phyloP scores from a whole-genome alignment of 768 basidiomycete genomes.

The Wakefieldia striispora region DNA sequence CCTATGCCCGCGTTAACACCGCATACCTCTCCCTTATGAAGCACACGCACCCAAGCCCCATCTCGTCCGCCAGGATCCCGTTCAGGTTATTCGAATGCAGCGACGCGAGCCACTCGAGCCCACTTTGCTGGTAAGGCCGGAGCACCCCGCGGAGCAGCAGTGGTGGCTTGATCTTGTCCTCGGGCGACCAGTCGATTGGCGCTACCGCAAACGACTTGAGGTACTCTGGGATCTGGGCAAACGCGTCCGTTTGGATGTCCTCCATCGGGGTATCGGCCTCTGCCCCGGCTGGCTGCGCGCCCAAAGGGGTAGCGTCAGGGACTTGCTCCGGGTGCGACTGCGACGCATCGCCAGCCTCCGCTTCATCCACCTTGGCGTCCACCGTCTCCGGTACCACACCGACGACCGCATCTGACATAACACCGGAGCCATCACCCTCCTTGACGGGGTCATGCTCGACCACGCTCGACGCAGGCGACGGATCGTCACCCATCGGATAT shows the following conservation, averaged over 20 bases:
- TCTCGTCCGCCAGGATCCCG: constrained; percentile 88
- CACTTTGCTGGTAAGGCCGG: constrained; percentile 91
- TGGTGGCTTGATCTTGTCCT: constrained; percentile 57
- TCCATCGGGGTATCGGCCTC: constrained; percentile 34
- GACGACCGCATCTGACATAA: neutral
- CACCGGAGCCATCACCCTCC: constrained; percentile 4
- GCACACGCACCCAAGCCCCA: constrained; percentile 82
- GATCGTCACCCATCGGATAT: constrained; percentile 20
- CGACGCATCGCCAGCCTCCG: neutral
- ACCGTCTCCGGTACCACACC: neutral
- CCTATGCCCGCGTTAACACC: constrained; percentile 39
- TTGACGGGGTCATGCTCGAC: constrained; percentile 22
- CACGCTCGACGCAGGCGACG: constrained; percentile 31
- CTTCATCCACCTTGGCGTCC: neutral
- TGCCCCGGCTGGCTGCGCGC: constrained; percentile 1
- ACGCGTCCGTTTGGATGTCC: constrained; percentile 34
- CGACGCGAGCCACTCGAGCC: constrained; percentile 91
- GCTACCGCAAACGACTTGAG: constrained; percentile 70
- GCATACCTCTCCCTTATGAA: neutral
- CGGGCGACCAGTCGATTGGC: constrained; percentile 64
- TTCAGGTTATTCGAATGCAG: constrained; percentile 79
- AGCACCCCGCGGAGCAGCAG: constrained; percentile 82
- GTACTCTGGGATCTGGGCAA: constrained; percentile 48
- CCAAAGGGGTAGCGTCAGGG: neutral
- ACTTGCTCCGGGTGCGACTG: neutral